phyloP scores from a whole-genome alignment of 2,329 filamentous ascomycete genomes.

The Intubia oerlemansii region DNA sequence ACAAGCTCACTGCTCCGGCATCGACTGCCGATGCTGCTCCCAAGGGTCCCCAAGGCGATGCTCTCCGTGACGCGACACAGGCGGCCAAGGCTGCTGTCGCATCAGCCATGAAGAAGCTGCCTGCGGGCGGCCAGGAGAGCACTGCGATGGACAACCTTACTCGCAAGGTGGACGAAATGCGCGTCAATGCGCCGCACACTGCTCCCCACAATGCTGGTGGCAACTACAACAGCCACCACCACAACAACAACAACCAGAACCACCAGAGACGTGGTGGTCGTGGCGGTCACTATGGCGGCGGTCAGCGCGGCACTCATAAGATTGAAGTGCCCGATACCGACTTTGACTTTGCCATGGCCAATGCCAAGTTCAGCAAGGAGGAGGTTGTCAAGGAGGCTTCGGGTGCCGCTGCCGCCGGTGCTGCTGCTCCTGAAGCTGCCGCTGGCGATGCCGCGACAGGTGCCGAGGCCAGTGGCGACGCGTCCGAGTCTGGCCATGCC shows the following conservation, averaged over 20 bases:
- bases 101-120: conserved; percentile 55
- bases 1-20: no score
- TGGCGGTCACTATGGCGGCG: conserved; percentile 21
- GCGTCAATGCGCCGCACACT: conserved; percentile 37
- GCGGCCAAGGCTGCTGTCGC: conserved; percentile 60
- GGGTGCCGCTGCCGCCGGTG: no score
- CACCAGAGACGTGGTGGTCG: conserved; percentile 18
- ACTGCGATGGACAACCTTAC: conserved; percentile 44
- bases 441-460: conserved; percentile 14
- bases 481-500: no score
- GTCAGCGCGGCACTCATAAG: conserved; percentile 31
- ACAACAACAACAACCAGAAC: conserved; percentile 1
- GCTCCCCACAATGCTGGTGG: no score
- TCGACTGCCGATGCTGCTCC: no score
- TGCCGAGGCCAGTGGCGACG: conserved; percentile 9
- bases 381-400: conserved; percentile 78
- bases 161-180: conserved; percentile 59
- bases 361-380: conserved; percentile 76
- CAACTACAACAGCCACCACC: background rate
- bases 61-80: no score
- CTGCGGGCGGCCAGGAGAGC: background rate
- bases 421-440: no score
- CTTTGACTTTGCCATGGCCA: conserved; percentile 75
- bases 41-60: no score
- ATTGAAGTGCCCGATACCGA: conserved; percentile 80